Conservation (phyloP, 2,329 filamentous ascomycete species). For the Biscogniauxia sp. region DNA sequence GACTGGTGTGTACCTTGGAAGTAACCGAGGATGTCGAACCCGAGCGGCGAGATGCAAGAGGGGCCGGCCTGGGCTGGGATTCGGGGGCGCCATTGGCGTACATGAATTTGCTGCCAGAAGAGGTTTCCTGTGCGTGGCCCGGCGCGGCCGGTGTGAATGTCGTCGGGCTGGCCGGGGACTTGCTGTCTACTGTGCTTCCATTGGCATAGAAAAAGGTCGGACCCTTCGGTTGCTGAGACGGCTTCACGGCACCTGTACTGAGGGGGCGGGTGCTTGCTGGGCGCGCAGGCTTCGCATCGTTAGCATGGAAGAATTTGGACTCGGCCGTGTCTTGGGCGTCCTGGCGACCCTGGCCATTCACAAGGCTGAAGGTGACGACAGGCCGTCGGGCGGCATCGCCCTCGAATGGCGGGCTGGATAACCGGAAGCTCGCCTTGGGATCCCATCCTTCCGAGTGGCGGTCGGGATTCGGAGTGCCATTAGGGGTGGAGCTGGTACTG, state of each 20-base stretch:
- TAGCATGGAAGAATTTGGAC: conserved; percentile 90
- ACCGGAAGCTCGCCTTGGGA: conserved; percentile 31
- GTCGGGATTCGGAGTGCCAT: conserved; percentile 53
- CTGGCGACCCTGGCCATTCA: conserved; percentile 28
- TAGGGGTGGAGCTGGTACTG: conserved; percentile 66
- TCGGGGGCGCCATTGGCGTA: conserved; percentile 68
- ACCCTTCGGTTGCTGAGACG: conserved; percentile 34
- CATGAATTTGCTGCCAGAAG: conserved; percentile 63
- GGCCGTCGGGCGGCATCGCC: conserved; percentile 29
- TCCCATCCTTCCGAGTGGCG: conserved; percentile 44
- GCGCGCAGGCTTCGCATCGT: conserved; percentile 60
- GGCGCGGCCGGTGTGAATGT: conserved; percentile 34
- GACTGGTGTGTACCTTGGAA: conserved; percentile 42
- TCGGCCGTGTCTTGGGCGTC: conserved; percentile 34
- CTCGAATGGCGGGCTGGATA: conserved; percentile 34
- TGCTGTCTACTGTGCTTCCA: conserved; percentile 41
- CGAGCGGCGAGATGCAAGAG: conserved; percentile 38
- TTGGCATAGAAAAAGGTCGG: conserved; percentile 59
- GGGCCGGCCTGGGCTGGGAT: conserved; percentile 35
- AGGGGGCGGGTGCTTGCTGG: conserved; percentile 20
- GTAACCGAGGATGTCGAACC: conserved; percentile 46
- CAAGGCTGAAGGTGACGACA: conserved; percentile 41
- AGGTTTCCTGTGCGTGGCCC: conserved; percentile 36
- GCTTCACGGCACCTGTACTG: conserved; percentile 19
- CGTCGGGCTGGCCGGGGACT: conserved; percentile 34